Base-by-base conservation (phyloP, 2,329 filamentous ascomycete genomes). In the Neocucurbitaria cava region DNA sequence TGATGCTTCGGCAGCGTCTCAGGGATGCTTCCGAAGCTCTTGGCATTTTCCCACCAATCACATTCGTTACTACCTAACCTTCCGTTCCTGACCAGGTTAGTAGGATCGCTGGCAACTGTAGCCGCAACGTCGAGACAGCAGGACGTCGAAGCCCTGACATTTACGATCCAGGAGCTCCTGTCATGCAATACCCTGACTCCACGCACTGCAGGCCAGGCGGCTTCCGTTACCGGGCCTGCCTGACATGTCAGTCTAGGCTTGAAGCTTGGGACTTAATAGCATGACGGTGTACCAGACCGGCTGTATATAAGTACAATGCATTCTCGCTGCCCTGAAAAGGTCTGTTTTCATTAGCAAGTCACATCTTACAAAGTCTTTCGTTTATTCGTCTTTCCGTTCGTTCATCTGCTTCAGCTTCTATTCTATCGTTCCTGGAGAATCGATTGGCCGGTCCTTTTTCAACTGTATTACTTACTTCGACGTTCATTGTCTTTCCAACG, bases 371-470 rank as follows among this genome's bases (percentile, higher is more conserved):
- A 65, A 65, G 63, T 69, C 67, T 65, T 65, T 71, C 65, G 57
- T 69, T 72, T 47, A 58, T 17, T 17, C 38, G 42, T 56, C 44
- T 46, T 67, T 59, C 13, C 31, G 40, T 54, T 65, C 58, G 55
- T 56, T 67, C 43, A 43, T 2, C 55, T 61, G 43, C 52, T 49
- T 59, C 62, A 57, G 49, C 47, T 72, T 73, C 65, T 52, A 54
- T 73, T 70, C 66, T 52, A 68, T 72, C 68, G 69, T 72, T 73
- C 71, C 71, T 73, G 71, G 69, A 69, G 70, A 73, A 71, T 57
- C 66, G 63, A 70, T 72, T 62, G 70, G 69, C 70, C 67, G 70
- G 71, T 64, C n/a, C 71, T 66, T 63, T 65, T 70, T 66, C 49
- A 49, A 55, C 43, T 52, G 45, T 59, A 57, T 49, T 54, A 58